These are phyloP conservation scores for Micractinium conductrix DNA, from an alignment of 139 green algal species.

Conservation along the genomic window DNA sequence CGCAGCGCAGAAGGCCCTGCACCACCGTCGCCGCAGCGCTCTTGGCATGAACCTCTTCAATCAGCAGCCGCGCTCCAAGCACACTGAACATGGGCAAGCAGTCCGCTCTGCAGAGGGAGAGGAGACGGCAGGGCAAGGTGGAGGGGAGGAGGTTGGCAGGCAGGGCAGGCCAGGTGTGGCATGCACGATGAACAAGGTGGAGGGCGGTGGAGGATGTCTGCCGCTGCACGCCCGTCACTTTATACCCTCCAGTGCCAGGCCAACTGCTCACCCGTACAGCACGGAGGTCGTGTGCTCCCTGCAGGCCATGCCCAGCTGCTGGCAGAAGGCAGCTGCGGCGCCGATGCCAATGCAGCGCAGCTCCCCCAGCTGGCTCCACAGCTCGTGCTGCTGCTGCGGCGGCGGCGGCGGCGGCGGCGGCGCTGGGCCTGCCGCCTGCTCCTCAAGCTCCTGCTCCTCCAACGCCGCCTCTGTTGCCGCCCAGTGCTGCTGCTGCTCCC, in stretches of 20 bases:
- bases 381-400: background rate
- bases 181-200: background rate
- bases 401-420: background rate
- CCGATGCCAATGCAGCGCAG: slow-evolving; percentile 16
- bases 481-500: background rate
- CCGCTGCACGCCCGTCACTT: background rate
- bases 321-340: slow-evolving; percentile 20
- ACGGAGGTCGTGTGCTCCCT: background rate
- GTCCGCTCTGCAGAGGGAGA: slow-evolving; percentile 11
- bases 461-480: background rate
- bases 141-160: background rate
- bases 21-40: background rate
- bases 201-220: background rate
- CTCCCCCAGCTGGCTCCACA: slow-evolving; percentile 8
- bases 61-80: slow-evolving; percentile 25
- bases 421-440: background rate
- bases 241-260: background rate
- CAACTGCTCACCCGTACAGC: slow-evolving; percentile 13
- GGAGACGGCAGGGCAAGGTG: background rate
- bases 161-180: background rate
- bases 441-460: background rate
- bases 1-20: background rate
- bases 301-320: slow-evolving; percentile 10
- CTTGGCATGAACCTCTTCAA: slow-evolving; percentile 17
- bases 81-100: slow-evolving; percentile 28